Percentiles rank a stretch among this genome's conserved stretches.
These are phyloP conservation scores for Fraxinus excelsior DNA, from an alignment of 257 asterid species.

Conservation along the genomic window DNA sequence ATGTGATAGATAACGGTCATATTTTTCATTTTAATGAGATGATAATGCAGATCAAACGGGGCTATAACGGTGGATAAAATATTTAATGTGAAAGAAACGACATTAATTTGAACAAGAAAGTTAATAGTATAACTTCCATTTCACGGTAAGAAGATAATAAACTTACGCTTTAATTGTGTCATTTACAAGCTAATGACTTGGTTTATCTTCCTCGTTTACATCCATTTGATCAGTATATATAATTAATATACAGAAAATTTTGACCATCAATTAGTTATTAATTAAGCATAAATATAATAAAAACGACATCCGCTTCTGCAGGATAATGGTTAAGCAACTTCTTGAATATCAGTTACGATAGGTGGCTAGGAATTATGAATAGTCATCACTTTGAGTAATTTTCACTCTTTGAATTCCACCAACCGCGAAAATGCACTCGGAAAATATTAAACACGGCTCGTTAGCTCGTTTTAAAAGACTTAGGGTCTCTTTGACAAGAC, in stretches of 20 bases:
- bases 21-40: too few species aligned
- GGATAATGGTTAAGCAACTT: background rate
- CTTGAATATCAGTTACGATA: background rate
- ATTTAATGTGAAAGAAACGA: background rate
- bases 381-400: background rate
- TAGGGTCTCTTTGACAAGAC: too few species aligned
- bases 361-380: background rate
- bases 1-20: too few species aligned
- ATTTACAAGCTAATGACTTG: background rate
- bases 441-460: background rate
- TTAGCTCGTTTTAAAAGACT: too few species aligned
- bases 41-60: too few species aligned
- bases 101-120: background rate
- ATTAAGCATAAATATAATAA: background rate
- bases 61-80: too few species aligned
- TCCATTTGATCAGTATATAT: background rate
- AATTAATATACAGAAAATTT: background rate
- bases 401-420: background rate
- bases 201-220: background rate
- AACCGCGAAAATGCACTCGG: background rate
- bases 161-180: background rate
- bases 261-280: background rate
- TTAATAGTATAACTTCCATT: background rate
- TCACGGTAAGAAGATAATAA: background rate
- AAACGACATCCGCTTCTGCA: background rate